Evolutionary conservation across 768 basidiomycete genomes (phyloP), one percentile per base, ranked within the genome.

Genomic region (Termitomyces sp.): DNA sequence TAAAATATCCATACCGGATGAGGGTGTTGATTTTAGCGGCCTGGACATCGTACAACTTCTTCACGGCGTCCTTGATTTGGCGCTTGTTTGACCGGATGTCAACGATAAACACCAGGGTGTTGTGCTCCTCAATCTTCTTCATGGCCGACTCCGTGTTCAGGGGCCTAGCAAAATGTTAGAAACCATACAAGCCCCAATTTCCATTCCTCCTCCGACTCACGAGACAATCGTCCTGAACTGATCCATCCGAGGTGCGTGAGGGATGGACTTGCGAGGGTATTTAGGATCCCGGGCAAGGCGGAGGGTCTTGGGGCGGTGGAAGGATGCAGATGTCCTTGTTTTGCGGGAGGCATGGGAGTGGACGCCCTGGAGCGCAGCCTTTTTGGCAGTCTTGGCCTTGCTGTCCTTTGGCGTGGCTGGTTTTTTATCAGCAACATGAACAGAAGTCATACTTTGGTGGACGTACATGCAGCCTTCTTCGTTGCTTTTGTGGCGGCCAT

Each of bases 91-190:
- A 78, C 70, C 85, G 87, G 73, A 98, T 67, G 73, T 98, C 95
- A 50, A 97, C 94, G 57, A 98, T 88, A 81, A 98, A 99, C 56
- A 99, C 97, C 55, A 98, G 84, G 31, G 97, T 99, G 76, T 99
- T 98, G 82, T 98, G 88, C 74, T 98, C 96, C 82, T 99, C 96
- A 55, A 99, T 99, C 85, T 99, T 97, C 85, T 98, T 96, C 96
- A 98, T 98, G 59, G 96, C 95, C 12, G 85, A 88, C 74, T 98
- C 95, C 15, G 94, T 96, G 85, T 94, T 96, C 72, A 94, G 71
- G 16, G 91, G 91, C 49, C 88, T 91, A 53, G 15, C 13, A 40
- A 10, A 29, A 50, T 12, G 42, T 52, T 16, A 50, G 55, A 27
- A 33, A 29, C 38, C 3, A 45, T 35, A 23, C 40, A n/a, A n/a